Base-by-base conservation (phyloP, 768 basidiomycete genomes). In the Trametes gibbosa region DNA sequence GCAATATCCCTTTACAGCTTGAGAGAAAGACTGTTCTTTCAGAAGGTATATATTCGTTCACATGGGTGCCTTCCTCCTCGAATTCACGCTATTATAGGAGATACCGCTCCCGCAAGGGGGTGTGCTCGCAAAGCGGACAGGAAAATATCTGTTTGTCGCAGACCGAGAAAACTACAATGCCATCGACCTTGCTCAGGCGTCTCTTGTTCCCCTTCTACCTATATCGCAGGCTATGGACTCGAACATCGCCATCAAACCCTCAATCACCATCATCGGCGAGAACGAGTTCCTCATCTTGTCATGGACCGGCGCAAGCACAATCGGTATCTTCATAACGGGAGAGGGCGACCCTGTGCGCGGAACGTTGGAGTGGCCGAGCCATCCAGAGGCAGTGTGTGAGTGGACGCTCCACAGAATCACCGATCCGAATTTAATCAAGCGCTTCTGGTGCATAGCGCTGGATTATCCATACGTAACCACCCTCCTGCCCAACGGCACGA, bases 291-390 rank as follows among this genome's bases (percentile, higher is more conserved):
- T 98, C 42, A 79, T 97, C 21, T 77, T 92, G 16, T 90, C 90
- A 2, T 95, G 89, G 83, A 94, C 87, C 0, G 95, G 92, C 14
- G 74, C 78, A 3, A 84, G 81, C 52, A 90, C 91, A 0, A 76
- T 98, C 40, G 95, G 95, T 0, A 75, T 98, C 10, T 98, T 98
- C 65, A 79, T 98, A 63, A 92, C 83, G 14, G 83, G 85, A 0
- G 82, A 84, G 2, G 95, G 93, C 0, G 94, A 96, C 71, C 93
- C 95, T 5, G 87, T 93, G 8, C 81, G 95, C 46, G 94, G 94
- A 2, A 95, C 95, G 1, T 74, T 97, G 43, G 83, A 92, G 68
- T 97, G 93, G 92, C 80, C 84, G 2, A 81, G 77, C 50, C 86
- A 95, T 76, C 92, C 94, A 0, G 74, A 84, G 23, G 81, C 85